These are phyloP conservation scores for Aspergillus hortae DNA, from an alignment of 2,329 filamentous ascomycete species.

Conservation along the genomic window DNA sequence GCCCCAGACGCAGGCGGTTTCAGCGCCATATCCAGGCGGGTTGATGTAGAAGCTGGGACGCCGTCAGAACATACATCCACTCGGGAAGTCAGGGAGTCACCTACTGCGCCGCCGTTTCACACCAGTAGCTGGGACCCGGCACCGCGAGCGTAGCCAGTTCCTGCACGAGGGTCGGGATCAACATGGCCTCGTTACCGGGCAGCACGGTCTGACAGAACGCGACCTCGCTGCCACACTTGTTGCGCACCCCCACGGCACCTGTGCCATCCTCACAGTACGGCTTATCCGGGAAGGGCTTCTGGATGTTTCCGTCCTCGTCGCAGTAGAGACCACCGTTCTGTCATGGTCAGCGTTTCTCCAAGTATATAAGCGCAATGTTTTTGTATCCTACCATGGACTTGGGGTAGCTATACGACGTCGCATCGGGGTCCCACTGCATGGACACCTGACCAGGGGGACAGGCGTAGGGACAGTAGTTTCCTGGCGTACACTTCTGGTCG, in stretches of 20 bases:
- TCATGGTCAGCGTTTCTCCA: slow-evolving; percentile 12
- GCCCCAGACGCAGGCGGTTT: slow-evolving; percentile 70
- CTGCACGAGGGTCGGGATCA: slow-evolving; percentile 70
- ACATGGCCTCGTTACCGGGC: slow-evolving; percentile 76
- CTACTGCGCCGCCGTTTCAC: slow-evolving; percentile 69
- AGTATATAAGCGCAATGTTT: slow-evolving; percentile 4
- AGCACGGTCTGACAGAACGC: slow-evolving; percentile 77
- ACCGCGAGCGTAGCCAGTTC: slow-evolving; percentile 62
- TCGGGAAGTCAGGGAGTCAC: slow-evolving; percentile 29
- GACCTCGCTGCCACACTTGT: slow-evolving; percentile 59
- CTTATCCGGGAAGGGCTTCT: slow-evolving; percentile 65
- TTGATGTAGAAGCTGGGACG: slow-evolving; percentile 72
- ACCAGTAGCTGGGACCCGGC: slow-evolving; percentile 68
- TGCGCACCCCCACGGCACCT: slow-evolving; percentile 62
- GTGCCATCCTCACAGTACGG: slow-evolving; percentile 69
- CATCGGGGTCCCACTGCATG: slow-evolving; percentile 72
- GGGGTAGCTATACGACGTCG: slow-evolving; percentile 64
- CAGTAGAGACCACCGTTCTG: slow-evolving; percentile 74
- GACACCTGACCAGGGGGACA: slow-evolving; percentile 73
- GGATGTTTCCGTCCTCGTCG: slow-evolving; percentile 60
- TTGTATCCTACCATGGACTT: slow-evolving; percentile 63
- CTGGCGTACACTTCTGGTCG: slow-evolving; percentile 64
- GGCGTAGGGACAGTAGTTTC: slow-evolving; percentile 71
- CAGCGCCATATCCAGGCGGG: slow-evolving; percentile 60
- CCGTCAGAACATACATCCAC: not conserved